phyloP scores from a whole-genome alignment of 495 filamentous ascomycete genomes.

The Penicillium salamii region DNA sequence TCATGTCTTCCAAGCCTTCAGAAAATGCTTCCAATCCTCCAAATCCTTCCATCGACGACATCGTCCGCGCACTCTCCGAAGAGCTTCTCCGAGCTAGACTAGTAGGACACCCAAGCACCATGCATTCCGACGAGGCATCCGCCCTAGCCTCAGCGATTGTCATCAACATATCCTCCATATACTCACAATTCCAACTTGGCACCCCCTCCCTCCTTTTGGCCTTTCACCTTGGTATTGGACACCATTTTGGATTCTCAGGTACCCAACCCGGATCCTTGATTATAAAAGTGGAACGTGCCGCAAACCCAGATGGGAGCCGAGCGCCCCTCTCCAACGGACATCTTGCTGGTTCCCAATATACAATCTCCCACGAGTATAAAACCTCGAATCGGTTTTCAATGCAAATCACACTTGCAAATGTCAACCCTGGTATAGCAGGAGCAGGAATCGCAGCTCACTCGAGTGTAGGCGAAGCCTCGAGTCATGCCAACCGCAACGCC shows the following conservation, averaged over 20 bases:
- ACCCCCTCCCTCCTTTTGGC: constrained; percentile 25
- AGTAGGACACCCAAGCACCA: constrained; percentile 23
- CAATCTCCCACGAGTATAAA: constrained; percentile 31
- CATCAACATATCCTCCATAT: constrained; percentile 26
- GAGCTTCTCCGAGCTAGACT: constrained; percentile 33
- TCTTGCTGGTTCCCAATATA: constrained; percentile 15
- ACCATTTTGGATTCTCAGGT: constrained; percentile 32
- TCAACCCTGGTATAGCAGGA: constrained; percentile 17
- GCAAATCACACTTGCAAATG: constrained; percentile 28
- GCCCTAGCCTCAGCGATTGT: constrained; percentile 33
- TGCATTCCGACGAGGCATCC: constrained; percentile 32
- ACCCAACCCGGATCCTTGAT: constrained; percentile 20
- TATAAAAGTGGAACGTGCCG: constrained; percentile 19
- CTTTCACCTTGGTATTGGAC: constrained; percentile 39
- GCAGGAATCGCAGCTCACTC: constrained; percentile 8
- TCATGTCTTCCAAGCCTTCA: constrained; percentile 4
- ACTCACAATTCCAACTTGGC: constrained; percentile 25
- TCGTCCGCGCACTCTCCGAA: constrained; percentile 31
- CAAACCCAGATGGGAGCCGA: not conserved
- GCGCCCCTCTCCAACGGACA: not conserved
- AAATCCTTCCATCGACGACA: constrained; percentile 33
- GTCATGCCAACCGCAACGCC: constrained; percentile 20
- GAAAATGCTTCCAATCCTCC: constrained; percentile 2
- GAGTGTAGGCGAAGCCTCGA: constrained; percentile 4
- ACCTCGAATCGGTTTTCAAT: constrained; percentile 25